phyloP scores from a whole-genome alignment of 2,329 filamentous ascomycete species.

The Fusarium sp. region DNA sequence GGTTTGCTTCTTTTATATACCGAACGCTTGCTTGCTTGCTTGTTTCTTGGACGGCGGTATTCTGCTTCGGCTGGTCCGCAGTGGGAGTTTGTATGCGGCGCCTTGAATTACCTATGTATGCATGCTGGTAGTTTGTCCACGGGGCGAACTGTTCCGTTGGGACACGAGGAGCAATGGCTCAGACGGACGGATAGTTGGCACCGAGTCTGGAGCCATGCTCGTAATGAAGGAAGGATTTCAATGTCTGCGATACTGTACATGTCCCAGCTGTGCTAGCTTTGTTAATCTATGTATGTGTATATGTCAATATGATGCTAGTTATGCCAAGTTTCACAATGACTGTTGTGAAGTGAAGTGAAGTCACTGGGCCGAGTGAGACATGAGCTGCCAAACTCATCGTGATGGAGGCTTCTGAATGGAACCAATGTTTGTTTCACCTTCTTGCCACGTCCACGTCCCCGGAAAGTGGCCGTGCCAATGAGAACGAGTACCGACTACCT shows the following conservation, averaged over 20 bases:
- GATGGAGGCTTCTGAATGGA: neutral
- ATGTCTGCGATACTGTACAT: slow-evolving; percentile 16
- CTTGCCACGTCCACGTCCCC: neutral
- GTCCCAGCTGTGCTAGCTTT: neutral
- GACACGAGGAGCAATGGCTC: slow-evolving; percentile 36
- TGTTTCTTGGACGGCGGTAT: slow-evolving; percentile 41
- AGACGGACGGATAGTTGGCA: slow-evolving; percentile 28
- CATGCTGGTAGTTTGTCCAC: slow-evolving; percentile 33
- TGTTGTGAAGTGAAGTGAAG: neutral
- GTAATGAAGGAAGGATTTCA: slow-evolving; percentile 41
- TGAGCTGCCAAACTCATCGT: neutral
- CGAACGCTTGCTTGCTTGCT: slow-evolving; percentile 33
- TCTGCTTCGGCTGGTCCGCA: slow-evolving; percentile 52
- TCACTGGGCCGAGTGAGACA: neutral
- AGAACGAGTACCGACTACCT: neutral
- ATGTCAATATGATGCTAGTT: neutral
- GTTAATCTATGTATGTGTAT: neutral
- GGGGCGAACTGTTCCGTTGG: slow-evolving; percentile 23
- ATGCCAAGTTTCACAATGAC: neutral
- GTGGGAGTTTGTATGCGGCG: slow-evolving; percentile 42
- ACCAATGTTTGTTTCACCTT: neutral
- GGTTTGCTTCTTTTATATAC: slow-evolving; percentile 44
- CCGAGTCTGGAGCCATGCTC: slow-evolving; percentile 23
- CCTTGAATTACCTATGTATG: slow-evolving; percentile 40
- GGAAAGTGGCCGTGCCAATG: neutral